A percentile compares a stretch with the other conserved stretches of the same genome.
Conservation (phyloP, 208 protist genomes). For the Polymyxa betae region DNA sequence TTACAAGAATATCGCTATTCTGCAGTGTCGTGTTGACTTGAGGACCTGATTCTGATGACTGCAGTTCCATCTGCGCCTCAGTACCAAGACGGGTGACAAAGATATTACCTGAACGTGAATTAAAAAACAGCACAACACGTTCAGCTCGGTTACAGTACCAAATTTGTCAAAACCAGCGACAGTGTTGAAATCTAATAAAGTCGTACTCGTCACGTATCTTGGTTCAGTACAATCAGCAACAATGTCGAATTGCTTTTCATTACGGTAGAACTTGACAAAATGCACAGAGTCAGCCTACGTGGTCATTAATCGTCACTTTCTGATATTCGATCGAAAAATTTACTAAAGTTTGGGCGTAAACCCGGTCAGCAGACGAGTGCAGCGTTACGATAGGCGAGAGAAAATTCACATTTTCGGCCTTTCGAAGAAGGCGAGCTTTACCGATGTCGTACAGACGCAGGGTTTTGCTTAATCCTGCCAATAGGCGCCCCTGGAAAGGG, state of each 20-base stretch:
- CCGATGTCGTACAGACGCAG: slow-evolving; percentile 85
- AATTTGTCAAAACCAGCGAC: slow-evolving; percentile 61
- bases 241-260: slow-evolving; percentile 43
- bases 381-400: neutral
- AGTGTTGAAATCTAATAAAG: slow-evolving; percentile 62
- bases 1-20: neutral
- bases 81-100: neutral
- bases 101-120: neutral
- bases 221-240: slow-evolving; percentile 47
- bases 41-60: neutral
- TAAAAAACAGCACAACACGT: neutral
- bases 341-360: slow-evolving; percentile 15
- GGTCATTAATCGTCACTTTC: neutral
- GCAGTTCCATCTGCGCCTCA: neutral
- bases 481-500: slow-evolving; percentile 67
- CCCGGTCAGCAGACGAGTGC: neutral
- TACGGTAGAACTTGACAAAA: slow-evolving; percentile 1
- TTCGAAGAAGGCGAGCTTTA: slow-evolving; percentile 80
- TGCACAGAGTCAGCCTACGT: neutral
- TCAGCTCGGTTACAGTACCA: neutral
- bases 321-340: neutral
- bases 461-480: slow-evolving; percentile 74
- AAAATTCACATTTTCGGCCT: slow-evolving; percentile 75
- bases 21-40: neutral
- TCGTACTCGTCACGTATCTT: neutral